Evolutionary conservation across 805 yeast species (phyloP), one percentile per base, ranked within the genome.

Genomic region (Maudiozyma turicensis): DNA sequence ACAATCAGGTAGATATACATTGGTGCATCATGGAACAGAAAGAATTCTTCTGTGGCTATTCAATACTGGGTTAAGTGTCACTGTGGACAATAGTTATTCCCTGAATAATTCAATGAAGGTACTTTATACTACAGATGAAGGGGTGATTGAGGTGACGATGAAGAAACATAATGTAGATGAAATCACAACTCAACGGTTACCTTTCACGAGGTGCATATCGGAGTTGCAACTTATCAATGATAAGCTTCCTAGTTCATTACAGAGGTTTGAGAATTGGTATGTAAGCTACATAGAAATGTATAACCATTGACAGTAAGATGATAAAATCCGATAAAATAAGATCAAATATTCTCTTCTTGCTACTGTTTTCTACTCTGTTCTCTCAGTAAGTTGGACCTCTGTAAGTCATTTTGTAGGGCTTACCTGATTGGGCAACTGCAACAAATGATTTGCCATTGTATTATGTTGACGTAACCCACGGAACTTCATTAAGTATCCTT

Each of bases 1-100:
- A 6, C 55, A 59, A 40, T 61, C 65, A 3, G 55, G 58, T 8
- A 52, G 68, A 39, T 52, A 58, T 29, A 46, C 56, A 8, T 30
- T 55, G 2, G 30, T 65, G n/a, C 52, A 53, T 42, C 48, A 40
- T 20, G 43, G 32, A 26, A 41, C 43, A 1, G 14, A 33, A 13
- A 40, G 46, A 20, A 31, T 60, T 1, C 44, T 56, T 20, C 34
- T 64, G 5, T 64, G 70, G 68, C 31, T 61, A 30, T 63, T 65
- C 44, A 57, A 59, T 8, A 43, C 58, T 3, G 63, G 57, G n/a
- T 50, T 56, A 9, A 51, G 52, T 11, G 53, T 60, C 6, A 52
- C 54, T 1, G 26, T 58, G 4, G 32, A 57, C 7, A 48, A 47
- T 11, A 48, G 49, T 10, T 33, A 37, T 3, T 30, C 38, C 0